A percentile compares a stretch with the other conserved stretches of the same genome.
Evolutionary conservation across 192 early-diverging fungal genomes (phyloP).

Genomic region (Oehlia diaphana): DNA sequence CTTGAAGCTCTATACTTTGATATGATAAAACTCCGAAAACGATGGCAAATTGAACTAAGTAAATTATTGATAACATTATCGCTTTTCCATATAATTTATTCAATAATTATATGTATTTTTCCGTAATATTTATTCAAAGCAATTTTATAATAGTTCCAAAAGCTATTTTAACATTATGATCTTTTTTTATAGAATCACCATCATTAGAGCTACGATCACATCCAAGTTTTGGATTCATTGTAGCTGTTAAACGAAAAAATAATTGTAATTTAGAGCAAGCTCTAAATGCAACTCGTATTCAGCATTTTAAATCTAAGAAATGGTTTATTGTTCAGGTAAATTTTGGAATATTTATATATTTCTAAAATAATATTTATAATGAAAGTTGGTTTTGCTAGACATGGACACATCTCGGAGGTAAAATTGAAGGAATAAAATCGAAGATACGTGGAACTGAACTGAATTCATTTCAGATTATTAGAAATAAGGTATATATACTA

Average conservation of each 20-base stretch:
- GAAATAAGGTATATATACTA: slow-evolving; percentile 34
- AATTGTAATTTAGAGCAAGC: background rate
- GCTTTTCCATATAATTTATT: background rate
- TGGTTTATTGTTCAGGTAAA: slow-evolving; percentile 20
- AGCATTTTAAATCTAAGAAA: background rate
- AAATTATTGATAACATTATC: background rate
- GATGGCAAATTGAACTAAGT: slow-evolving; percentile 41
- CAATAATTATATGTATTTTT: background rate
- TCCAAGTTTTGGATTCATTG: slow-evolving; percentile 25
- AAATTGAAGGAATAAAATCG: slow-evolving; percentile 48
- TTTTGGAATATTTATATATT: background rate
- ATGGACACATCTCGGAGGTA: slow-evolving; percentile 61
- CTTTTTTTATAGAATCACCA: slow-evolving; percentile 7
- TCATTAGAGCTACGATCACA: slow-evolving; percentile 15
- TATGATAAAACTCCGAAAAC: slow-evolving; percentile 40
- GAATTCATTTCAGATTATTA: slow-evolving; percentile 52
- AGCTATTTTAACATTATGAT: background rate
- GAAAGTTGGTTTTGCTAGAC: slow-evolving; percentile 5
- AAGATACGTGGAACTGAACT: slow-evolving; percentile 53
- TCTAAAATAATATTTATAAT: background rate
- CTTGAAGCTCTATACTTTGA: slow-evolving; percentile 46
- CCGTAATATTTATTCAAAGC: background rate
- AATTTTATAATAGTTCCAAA: background rate
- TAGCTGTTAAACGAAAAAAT: background rate
- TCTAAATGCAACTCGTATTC: slow-evolving; percentile 8